Base-by-base conservation (phyloP, 257 asterid species). In the Haberlea rhodopensis region DNA sequence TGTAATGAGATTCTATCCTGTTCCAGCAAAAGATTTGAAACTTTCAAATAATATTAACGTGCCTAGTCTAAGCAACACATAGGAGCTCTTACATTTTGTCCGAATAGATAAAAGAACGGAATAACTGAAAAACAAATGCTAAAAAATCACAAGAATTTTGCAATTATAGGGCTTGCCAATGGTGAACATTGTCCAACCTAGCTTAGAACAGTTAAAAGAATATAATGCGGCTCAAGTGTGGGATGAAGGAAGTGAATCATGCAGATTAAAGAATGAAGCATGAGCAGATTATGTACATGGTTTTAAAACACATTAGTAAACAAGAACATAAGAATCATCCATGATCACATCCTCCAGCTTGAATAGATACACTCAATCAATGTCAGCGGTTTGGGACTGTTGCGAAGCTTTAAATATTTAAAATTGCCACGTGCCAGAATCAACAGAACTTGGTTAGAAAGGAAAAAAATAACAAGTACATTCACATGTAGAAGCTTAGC, bases 1-100 rank as follows among this genome's bases (percentile, higher is more conserved):
- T 16, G 68, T 71, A 29, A 11, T 5, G 24, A 19, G 31, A 59
- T 46, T 61, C 61, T 63, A 56, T 23, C 76, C 82, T 78, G 77
- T 19, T 16, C 45, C 59, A 77, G 73, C 6, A 57, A 74, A 26
- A 62, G 5, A 52, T 15, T 45, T 34, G 53, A 5, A 59, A 66
- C 52, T 20, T n/a, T 53, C 20, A 57, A 23, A 62, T 25, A 25
- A 24, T 53, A 61, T 18, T 20, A n/a, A 37, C 1, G 19, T 10
- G 48, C 56, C 20, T 20, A 65, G 22, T 32, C 28, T 29, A 66
- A 48, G 28, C 3, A 57, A 34, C n/a, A n/a, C 18, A 40, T 11
- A 13, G 48, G 48, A 6, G 48, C 48, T 3, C 48, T 40, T 6
- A 1, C 18, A 40, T 13, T 10, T 40, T 40, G 48, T 40, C n/a